Conservation (phyloP, 805 yeast species). For the Candida succiphila region DNA sequence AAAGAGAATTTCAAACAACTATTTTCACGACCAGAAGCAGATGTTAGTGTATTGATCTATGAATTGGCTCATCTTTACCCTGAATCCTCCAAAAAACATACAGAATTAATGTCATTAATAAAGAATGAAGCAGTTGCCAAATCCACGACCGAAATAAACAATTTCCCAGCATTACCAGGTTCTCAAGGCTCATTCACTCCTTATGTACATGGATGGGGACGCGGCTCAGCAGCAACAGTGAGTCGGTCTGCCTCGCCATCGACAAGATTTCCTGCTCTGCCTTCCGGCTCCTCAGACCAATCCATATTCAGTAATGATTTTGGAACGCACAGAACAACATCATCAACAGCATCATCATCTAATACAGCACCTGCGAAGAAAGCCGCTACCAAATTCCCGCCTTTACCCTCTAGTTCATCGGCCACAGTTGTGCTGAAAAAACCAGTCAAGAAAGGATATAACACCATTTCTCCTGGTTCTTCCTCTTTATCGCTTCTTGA, state of each 20-base stretch:
- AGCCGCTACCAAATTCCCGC: background rate
- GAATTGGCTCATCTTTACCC: constrained; percentile 54
- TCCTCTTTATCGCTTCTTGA: background rate
- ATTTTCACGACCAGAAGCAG: constrained; percentile 35
- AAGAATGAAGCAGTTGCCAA: constrained; percentile 21
- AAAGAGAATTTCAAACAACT: constrained; percentile 35
- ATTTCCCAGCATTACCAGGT: constrained; percentile 43
- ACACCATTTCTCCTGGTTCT: too few relatives aligned
- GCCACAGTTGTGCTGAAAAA: background rate
- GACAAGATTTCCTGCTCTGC: background rate
- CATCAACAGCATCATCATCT: constrained; percentile 1
- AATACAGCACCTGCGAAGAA: constrained; percentile 8
- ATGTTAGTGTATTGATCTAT: constrained; percentile 44
- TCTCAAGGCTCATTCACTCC: constrained; percentile 3
- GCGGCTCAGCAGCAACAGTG: background rate
- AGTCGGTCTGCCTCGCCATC: constrained; percentile 4
- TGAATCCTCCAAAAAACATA: constrained; percentile 30
- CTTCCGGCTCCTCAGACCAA: background rate
- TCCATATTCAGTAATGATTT: too few relatives aligned
- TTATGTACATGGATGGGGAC: constrained; percentile 5
- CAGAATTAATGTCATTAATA: constrained; percentile 24
- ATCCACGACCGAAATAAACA: too few relatives aligned
- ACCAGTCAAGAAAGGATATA: too few relatives aligned
- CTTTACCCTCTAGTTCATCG: constrained; percentile 6
- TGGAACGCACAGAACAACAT: too few relatives aligned